These are phyloP conservation scores for Pseudogymnoascus sp. DNA, from an alignment of 2,329 filamentous ascomycete species.

Conservation along the genomic window DNA sequence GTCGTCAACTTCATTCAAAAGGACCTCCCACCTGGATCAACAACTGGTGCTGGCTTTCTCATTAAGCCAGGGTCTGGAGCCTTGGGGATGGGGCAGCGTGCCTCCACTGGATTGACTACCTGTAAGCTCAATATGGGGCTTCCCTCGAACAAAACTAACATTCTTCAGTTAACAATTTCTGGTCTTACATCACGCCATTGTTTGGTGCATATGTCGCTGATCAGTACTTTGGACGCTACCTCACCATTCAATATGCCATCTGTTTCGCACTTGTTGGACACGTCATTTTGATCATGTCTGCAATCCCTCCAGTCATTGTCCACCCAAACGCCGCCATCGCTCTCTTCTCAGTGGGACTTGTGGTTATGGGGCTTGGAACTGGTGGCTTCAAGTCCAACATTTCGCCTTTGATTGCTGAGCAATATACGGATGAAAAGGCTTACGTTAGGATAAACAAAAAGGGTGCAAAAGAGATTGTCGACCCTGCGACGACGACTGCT, in stretches of 20 bases:
- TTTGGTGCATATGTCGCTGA: constrained; percentile 52
- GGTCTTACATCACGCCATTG: constrained; percentile 41
- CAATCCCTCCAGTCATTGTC: constrained; percentile 50
- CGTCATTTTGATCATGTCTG: constrained; percentile 54
- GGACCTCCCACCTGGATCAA: constrained; percentile 11
- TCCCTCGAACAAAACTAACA: constrained; percentile 19
- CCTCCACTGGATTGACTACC: constrained; percentile 38
- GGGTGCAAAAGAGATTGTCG: constrained; percentile 52
- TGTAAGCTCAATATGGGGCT: constrained; percentile 15
- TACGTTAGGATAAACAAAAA: constrained; percentile 39
- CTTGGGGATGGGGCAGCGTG: constrained; percentile 38
- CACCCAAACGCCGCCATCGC: constrained; percentile 44
- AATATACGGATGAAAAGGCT: constrained; percentile 44
- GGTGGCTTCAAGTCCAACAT: constrained; percentile 68
- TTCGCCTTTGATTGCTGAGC: constrained; percentile 53
- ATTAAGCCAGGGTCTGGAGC: constrained; percentile 29
- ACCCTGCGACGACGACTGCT: constrained; percentile 47
- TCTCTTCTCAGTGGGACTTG: constrained; percentile 51
- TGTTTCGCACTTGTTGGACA: constrained; percentile 52
- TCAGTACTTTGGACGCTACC: constrained; percentile 57
- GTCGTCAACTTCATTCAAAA: constrained; percentile 8
- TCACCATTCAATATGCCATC: constrained; percentile 43
- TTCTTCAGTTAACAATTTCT: constrained; percentile 36
- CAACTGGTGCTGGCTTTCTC: constrained; percentile 35
- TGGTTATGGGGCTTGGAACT: constrained; percentile 59